Evolutionary conservation across 371 early-diverging fungal genomes (phyloP), one percentile per base, ranked within the genome.

Genomic region (Rhizopus stolonifer): DNA sequence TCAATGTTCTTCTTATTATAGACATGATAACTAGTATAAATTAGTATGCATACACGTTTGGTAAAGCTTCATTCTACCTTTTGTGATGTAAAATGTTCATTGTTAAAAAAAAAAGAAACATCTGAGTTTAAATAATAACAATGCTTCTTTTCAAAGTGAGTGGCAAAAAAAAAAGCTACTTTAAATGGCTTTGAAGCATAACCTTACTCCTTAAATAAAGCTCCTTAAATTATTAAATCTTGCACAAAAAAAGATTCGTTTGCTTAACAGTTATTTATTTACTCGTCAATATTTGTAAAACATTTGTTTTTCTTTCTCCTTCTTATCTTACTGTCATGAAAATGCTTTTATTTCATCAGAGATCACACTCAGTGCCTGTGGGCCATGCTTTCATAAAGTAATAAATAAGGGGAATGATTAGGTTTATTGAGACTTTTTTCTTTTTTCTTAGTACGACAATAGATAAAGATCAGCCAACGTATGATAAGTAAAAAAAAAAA

Each of bases 21-120:
- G 15, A 91, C 91, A 62, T 91, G 84, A 86, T 88, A 91, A 38
- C 88, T 85, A 47, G 23, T n/a, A n/a, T n/a, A n/a, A n/a, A n/a
- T n/a, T n/a, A n/a, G n/a, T n/a, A n/a, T n/a, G n/a, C n/a, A n/a
- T n/a, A n/a, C n/a, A n/a, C n/a, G n/a, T n/a, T n/a, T 25, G 5
- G 15, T 17, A 10, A 19, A n/a, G 7, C 11, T 40, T 15, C 46
- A 40, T 14, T 24, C 31, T 65, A 81, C 85, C 85, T 87, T 59
- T 88, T 88, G 65, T 88, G 88, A 38, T 73, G 86, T 8, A 88
- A 70, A 56, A 88, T 88, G 57, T 85, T 85, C 85, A 83, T 85
- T 13, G 47, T 33, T 25, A 50, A 49, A 26, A 17, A 23, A 23
- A 56, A 21, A n/a, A 9, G 2, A 36, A n/a, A 14, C 6, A 6